A percentile compares a stretch with the other conserved stretches of the same genome.
Evolutionary conservation across 495 filamentous ascomycete genomes (phyloP).

Genomic region (Talaromyces liani): DNA sequence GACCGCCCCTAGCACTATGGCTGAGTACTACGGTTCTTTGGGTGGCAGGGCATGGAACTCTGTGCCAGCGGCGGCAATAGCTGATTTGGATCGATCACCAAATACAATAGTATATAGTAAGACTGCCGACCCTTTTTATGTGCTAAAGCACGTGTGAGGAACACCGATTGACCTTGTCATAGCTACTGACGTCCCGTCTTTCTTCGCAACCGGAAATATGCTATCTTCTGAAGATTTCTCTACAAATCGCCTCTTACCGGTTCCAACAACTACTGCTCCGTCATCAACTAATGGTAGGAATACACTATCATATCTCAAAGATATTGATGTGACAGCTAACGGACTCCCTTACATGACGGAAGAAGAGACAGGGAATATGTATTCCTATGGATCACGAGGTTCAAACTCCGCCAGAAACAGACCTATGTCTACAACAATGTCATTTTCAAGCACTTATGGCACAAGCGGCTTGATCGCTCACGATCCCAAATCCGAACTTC

Average conservation of each 20-base stretch:
- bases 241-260: background rate
- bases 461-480: background rate
- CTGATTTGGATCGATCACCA: background rate
- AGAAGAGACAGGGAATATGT: background rate
- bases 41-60: background rate
- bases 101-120: background rate
- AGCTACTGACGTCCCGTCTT: background rate
- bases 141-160: no score
- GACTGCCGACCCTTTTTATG: background rate
- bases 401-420: background rate
- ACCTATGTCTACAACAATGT: background rate
- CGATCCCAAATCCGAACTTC: background rate
- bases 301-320: background rate
- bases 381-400: background rate
- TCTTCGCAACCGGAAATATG: background rate
- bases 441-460: background rate
- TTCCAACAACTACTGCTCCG: background rate
- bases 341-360: background rate
- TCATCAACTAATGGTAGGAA: background rate
- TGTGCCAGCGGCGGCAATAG: background rate
- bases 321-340: background rate
- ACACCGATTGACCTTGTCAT: background rate
- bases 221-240: background rate
- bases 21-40: background rate
- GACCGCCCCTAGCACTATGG: background rate